phyloP scores from a whole-genome alignment of 192 early-diverging fungal species.

The Backusella tarrabulga region DNA sequence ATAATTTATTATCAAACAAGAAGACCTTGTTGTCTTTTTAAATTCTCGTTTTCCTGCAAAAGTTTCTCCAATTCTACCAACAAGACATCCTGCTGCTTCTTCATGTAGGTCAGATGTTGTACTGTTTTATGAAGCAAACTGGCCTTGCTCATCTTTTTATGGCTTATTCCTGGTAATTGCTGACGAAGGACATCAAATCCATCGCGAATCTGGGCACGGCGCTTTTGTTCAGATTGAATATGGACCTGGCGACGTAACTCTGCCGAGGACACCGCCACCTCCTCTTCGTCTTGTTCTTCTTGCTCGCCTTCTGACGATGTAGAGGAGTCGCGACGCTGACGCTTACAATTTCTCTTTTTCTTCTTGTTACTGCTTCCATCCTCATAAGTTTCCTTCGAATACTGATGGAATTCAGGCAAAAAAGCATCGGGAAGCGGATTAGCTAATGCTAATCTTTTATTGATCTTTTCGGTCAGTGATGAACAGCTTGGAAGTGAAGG shows the following conservation, averaged over 20 bases:
- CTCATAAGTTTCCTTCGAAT: conserved; percentile 37
- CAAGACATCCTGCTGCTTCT: conserved; percentile 28
- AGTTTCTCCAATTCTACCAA: conserved; percentile 23
- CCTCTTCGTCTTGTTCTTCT: not conserved
- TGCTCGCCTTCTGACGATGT: not conserved
- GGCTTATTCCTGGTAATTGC: conserved; percentile 31
- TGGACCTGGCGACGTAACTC: conserved; percentile 45
- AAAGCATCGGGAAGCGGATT: conserved; percentile 29
- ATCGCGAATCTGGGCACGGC: conserved; percentile 44
- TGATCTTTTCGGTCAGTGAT: conserved; percentile 23
- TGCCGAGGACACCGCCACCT: conserved; percentile 17
- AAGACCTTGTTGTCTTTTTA: conserved; percentile 10
- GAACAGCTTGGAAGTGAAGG: not conserved
- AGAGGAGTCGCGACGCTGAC: not conserved
- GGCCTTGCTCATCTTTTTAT: conserved; percentile 46
- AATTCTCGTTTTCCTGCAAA: conserved; percentile 14
- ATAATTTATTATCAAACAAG: not conserved
- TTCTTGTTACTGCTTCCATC: conserved; percentile 18
- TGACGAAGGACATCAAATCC: conserved; percentile 42
- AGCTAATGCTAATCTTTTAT: conserved; percentile 18
- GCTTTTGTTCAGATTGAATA: conserved; percentile 45
- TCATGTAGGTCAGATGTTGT: conserved; percentile 38
- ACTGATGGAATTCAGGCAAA: conserved; percentile 36
- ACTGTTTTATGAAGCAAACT: conserved; percentile 36
- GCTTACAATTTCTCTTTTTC: conserved; percentile 14